phyloP scores from a whole-genome alignment of 2,329 filamentous ascomycete genomes.

The Purpureocillium takamizusanense region DNA sequence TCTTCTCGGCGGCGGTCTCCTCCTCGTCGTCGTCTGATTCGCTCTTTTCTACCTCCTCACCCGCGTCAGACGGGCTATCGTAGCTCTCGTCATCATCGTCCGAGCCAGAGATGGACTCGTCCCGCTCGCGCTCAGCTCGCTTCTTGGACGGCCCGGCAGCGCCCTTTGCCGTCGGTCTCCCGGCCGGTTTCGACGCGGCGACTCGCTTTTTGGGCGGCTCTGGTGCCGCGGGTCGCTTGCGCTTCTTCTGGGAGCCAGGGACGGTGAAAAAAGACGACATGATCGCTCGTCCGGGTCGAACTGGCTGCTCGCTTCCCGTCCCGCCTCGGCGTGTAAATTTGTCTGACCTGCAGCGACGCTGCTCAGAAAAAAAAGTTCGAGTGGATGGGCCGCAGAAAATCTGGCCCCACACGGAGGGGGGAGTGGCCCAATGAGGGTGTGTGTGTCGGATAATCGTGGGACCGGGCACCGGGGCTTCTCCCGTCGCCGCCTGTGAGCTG shows the following conservation, averaged over 20 bases:
- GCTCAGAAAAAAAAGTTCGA: conserved; percentile 31
- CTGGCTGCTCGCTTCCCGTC: conserved; percentile 5
- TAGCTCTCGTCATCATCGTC: conserved; percentile 53
- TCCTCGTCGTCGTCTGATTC: conserved; percentile 64
- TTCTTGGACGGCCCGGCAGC: conserved; percentile 31
- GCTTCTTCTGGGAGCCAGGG: conserved; percentile 80
- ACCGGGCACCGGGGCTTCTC: conserved; percentile 11
- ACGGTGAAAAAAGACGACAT: conserved; percentile 97
- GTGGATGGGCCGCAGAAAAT: conserved; percentile 16
- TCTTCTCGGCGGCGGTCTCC: conserved; percentile 83
- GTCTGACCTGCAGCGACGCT: conserved; percentile 1
- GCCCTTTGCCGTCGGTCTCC: conserved; percentile 32
- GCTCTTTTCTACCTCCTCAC: conserved; percentile 33
- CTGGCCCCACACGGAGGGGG: neutral
- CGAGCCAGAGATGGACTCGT: conserved; percentile 81
- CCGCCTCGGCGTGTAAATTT: conserved; percentile 7
- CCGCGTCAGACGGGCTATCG: conserved; percentile 29
- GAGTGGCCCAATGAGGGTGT: conserved; percentile 14
- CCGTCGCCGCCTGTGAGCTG: no score
- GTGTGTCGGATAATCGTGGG: conserved; percentile 17
- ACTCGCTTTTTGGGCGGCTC: conserved; percentile 52
- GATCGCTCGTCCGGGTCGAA: conserved; percentile 14
- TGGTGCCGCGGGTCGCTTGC: conserved; percentile 58
- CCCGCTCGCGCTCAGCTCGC: conserved; percentile 40
- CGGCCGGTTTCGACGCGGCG: conserved; percentile 34